Evolutionary conservation across 345 rosid species (phyloP), one percentile per base, ranked within the genome.

Genomic region (Sonneratia caseolaris): DNA sequence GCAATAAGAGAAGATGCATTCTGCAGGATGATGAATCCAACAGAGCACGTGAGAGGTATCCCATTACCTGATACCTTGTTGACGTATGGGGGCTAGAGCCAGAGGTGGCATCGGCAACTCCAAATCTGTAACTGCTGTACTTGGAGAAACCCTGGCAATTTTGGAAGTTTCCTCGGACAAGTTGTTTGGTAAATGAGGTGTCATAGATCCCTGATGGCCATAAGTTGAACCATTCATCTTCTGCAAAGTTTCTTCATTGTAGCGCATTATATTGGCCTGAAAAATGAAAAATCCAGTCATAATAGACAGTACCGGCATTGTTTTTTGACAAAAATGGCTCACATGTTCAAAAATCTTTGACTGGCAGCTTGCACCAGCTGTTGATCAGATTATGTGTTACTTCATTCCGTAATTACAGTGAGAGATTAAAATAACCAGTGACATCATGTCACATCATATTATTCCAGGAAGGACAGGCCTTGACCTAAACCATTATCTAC

Each of bases 41-140:
- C 12, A n/a, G 9, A 3, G 35, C 32, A n/a, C 12, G 2, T 21
- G 10, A 62, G 35, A 64, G 68, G 43, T 35, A 75, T 38, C 40
- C 61, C 56, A 74, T n/a, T 85, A 91, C 98, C 96, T 87, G 75
- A 86, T 88, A 69, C 73, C 94, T 71, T 84, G 77, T 62, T 82
- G 75, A 72, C 73, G 88, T 45, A 86, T 65, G 15, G 96, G 90
- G 65, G 88, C 82, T 74, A 93, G 88, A 64, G 94, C 82, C 73
- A 84, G 70, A 74, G 97, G 97, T 71, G 98, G 96, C 96, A 88
- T 89, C 57, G 94, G 98, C 93, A 93, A 83, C 79, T 89, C 97
- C 70, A 84, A 76, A 84, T 93, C 97, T 76, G 81, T 77, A 37
- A 73, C 66, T 71, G 83, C 81, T 45, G 86, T 69, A 80, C 80